phyloP scores from a whole-genome alignment of 208 protist genomes.

The Leptomonas pyrrhocoris region DNA sequence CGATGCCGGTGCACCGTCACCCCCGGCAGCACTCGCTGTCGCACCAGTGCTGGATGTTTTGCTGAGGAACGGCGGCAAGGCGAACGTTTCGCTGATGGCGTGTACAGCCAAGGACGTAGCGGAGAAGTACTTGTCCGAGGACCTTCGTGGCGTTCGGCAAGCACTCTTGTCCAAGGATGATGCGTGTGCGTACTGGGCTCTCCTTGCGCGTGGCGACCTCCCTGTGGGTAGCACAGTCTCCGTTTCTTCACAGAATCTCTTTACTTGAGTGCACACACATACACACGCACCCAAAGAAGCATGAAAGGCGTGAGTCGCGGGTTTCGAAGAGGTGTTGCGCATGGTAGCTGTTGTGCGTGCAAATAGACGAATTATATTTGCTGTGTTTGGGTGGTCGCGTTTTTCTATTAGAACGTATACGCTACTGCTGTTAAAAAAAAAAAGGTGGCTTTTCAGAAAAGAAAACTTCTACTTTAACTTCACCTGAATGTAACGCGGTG shows the following conservation, averaged over 20 bases:
- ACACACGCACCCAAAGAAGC: background rate
- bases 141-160: constrained; percentile 35
- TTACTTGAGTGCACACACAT: background rate
- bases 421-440: no score
- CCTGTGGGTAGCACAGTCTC: constrained; percentile 2
- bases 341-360: background rate
- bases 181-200: constrained; percentile 25
- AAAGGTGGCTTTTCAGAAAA: no score
- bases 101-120: constrained; percentile 24
- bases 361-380: no score
- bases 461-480: no score
- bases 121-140: constrained; percentile 19
- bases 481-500: no score
- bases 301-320: background rate
- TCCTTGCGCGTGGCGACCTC: constrained; percentile 18
- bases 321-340: background rate
- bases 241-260: constrained; percentile 1
- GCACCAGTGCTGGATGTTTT: constrained; percentile 26
- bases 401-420: no score
- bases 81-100: constrained; percentile 1
- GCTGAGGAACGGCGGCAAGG: background rate
- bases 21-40: background rate
- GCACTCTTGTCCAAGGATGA: constrained; percentile 22
- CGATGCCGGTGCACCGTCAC: background rate
- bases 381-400: no score